These are phyloP conservation scores for Coprinellus micaceus DNA, from an alignment of 768 basidiomycete genomes.

Conservation along the genomic window DNA sequence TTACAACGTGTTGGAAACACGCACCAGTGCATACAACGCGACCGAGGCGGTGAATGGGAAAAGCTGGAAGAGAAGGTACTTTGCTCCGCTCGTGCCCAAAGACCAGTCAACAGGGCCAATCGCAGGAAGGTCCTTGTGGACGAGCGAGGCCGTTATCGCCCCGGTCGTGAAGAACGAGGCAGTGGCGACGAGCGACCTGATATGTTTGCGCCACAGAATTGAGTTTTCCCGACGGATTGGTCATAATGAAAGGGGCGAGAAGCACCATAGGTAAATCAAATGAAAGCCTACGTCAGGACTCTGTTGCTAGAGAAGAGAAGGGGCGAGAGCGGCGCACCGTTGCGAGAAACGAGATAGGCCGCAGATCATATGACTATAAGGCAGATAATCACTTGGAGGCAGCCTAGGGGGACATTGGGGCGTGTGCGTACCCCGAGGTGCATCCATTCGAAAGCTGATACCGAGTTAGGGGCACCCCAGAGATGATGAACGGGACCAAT, in stretches of 20 bases:
- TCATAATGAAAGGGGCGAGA: not conserved
- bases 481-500: not conserved
- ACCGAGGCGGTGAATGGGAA: constrained; percentile 35
- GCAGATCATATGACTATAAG: constrained; percentile 57
- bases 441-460: constrained; percentile 56
- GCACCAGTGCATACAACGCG: constrained; percentile 19
- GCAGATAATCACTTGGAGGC: not conserved
- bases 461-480: not conserved
- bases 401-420: not conserved
- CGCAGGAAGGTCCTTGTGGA: constrained; percentile 34
- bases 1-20: not conserved
- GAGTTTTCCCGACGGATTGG: constrained; percentile 1
- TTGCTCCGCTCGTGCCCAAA: constrained; percentile 30
- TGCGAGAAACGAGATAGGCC: constrained; percentile 54
- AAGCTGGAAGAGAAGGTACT: constrained; percentile 38
- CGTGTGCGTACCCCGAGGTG: constrained; percentile 52
- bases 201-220: constrained; percentile 3
- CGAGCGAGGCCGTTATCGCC: constrained; percentile 38
- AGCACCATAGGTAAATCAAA: not conserved
- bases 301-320: constrained; percentile 10
- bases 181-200: constrained; percentile 53
- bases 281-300: not conserved
- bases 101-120: constrained; percentile 36
- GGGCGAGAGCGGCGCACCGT: constrained; percentile 34
- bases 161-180: constrained; percentile 50